A percentile compares a stretch with the other conserved stretches of the same genome.
phyloP scores from a whole-genome alignment of 2,329 filamentous ascomycete genomes.

The Thielaviopsis musarum region DNA sequence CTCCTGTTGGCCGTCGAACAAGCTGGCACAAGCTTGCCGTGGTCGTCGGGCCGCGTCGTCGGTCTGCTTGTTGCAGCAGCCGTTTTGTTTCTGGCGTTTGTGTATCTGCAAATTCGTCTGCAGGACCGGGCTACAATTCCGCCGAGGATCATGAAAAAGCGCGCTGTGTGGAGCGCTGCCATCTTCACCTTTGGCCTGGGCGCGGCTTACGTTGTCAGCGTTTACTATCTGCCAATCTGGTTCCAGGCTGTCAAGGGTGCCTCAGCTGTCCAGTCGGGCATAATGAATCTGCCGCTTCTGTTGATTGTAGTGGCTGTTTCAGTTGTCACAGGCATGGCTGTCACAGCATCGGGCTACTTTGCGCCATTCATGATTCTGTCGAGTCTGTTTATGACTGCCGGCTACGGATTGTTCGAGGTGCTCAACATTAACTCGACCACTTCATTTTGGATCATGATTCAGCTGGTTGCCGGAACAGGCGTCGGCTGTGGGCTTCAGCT shows the following conservation, averaged over 20 bases:
- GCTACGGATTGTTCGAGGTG: constrained; percentile 23
- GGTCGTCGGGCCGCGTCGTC: constrained; percentile 12
- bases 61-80: constrained; percentile 19
- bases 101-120: constrained; percentile 23
- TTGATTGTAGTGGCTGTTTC: constrained; percentile 20
- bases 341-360: constrained; percentile 24
- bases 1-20: constrained; percentile 27
- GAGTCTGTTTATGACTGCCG: constrained; percentile 17
- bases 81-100: constrained; percentile 21
- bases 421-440: constrained; percentile 17
- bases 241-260: constrained; percentile 23
- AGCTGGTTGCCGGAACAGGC: constrained; percentile 18
- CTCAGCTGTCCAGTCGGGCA: constrained; percentile 20
- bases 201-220: constrained; percentile 16
- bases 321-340: constrained; percentile 18
- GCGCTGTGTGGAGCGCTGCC: constrained; percentile 22
- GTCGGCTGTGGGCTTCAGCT: constrained; percentile 28
- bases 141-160: constrained; percentile 24
- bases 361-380: constrained; percentile 22
- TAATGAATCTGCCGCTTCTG: constrained; percentile 22
- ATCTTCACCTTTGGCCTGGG: constrained; percentile 24
- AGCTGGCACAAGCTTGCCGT: constrained; percentile 19
- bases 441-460: constrained; percentile 10
- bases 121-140: constrained; percentile 28
- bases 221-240: constrained; percentile 23